Evolutionary conservation across 148 eudicot genomes (phyloP), one percentile per base, ranked within the genome.

Genomic region (Cornus controversa): DNA sequence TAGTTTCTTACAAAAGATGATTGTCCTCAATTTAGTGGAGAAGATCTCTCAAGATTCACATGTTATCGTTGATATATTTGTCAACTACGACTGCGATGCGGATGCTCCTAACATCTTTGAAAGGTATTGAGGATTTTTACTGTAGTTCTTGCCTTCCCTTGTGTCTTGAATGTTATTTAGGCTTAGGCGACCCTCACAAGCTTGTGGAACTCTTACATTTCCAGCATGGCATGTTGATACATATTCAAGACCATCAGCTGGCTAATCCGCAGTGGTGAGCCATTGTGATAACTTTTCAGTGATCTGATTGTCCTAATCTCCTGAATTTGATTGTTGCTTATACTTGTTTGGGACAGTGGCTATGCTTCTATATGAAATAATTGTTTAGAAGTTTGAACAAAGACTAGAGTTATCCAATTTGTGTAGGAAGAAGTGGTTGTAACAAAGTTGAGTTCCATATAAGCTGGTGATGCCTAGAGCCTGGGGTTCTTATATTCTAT

Each of bases 41-140:
- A 90, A 90, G 89, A 93, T 93, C 74, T 93, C 92, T 72, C 88
- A 89, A 79, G 99, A 96, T 86, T 80, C 99, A 14, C 94, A 91
- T 87, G 83, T 96, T 63, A 73, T 93, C 22, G 80, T 96, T 80
- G 99, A 96, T 79, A 83, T 90, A 75, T 96, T 91, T 87, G 99
- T 96, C 78, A 96, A 96, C 85, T 96, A 96, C 75, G 99, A 96
- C 72, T 96, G 99, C 83, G 99, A 96, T 82, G 88, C 93, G 78
- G 99, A 96, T 83, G 92, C 98, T 80, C 97, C 98, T 54, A 96
- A 96, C 85, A 92, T 93, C 67, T 96, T 90, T 86, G 99, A 96
- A 89, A 93, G 99, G 99, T 96, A 94, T 73, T 24, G 75, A 31
- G 34, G 40, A 47, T 79, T 62, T 29, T 78, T 72, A 69, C 69